Evolutionary conservation across 129 eudicot genomes (phyloP), one percentile per base, ranked within the genome.

Genomic region (Chrysanthemum lavandulifolium): DNA sequence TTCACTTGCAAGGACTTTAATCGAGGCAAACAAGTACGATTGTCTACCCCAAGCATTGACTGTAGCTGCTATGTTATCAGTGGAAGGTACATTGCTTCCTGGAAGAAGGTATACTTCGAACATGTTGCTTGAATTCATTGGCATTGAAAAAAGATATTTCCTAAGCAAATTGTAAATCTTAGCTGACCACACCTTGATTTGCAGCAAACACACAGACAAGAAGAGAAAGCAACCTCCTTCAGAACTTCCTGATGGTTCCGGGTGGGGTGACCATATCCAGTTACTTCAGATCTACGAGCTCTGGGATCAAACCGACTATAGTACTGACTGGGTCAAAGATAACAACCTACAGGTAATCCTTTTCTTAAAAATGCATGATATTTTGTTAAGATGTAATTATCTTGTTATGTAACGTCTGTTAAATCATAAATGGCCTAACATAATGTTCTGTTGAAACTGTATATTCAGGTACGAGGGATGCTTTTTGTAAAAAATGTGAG

Each of bases 61-160:
- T 23, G 93, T 95, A 74, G 99, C 84, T 77, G 94, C 97, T 48
- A 95, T 95, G 99, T 74, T 95, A 73, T 95, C 99, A 13, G 97
- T 89, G 2, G 99, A 95, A 82, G 91, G 94, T 63, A 74, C 94
- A 70, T 85, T 95, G 84, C 90, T 90, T 80, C 86, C 86, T 62
- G 96, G 89, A 61, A 80, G 76, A 67, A 89, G 96, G 98, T 92
- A 80, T 71, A 65, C 43, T 57, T 70, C 21, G 33, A 53, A 14
- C 58, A 71, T 71, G 67, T 54, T 62, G 55, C 65, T 61, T 51
- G 51, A 66, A 29, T 47, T 51, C 74, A 59, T 76, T 21, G 65
- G 65, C 48, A 21, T 15, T 16, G 15, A 10, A 18, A 65, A 53
- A 64, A 29, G 18, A 10, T 55, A 55, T 5, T 12, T 21, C 47